phyloP scores from a whole-genome alignment of 331 rosid genomes.

The Rosa hybrid region DNA sequence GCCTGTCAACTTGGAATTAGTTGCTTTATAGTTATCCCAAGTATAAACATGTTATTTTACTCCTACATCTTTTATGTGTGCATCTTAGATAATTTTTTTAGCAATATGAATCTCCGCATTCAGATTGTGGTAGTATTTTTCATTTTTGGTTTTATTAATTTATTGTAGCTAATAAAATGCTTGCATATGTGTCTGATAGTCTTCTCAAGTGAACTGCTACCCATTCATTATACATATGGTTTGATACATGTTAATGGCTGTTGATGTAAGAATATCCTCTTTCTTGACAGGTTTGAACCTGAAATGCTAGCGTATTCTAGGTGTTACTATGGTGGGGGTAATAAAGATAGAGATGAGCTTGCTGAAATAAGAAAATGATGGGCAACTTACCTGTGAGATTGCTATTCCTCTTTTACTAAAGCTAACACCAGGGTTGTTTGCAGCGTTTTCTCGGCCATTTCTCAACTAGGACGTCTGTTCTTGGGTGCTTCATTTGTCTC shows the following conservation, averaged over 20 bases:
- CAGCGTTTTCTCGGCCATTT: constrained; percentile 75
- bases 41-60: too few species aligned
- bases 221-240: background rate
- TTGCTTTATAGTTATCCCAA: too few species aligned
- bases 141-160: background rate
- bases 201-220: constrained; percentile 10
- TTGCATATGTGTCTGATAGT: background rate
- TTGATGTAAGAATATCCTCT: constrained; percentile 9
- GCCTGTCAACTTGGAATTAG: too few species aligned
- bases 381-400: constrained; percentile 94
- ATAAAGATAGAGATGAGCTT: constrained; percentile 81
- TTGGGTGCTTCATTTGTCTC: constrained; percentile 71
- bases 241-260: background rate
- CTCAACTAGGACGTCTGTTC: constrained; percentile 61
- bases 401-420: constrained; percentile 16
- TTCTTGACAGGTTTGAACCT: constrained; percentile 87
- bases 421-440: background rate
- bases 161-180: background rate
- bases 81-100: too few species aligned
- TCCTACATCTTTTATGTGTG: too few species aligned
- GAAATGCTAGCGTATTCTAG: constrained; percentile 99
- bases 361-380: constrained; percentile 96
- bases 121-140: too few species aligned
- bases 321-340: constrained; percentile 99
- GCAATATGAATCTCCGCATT: too few species aligned